These are phyloP conservation scores for Dicorynia guianensis DNA, from an alignment of 306 rosid genomes.

Conservation along the genomic window DNA sequence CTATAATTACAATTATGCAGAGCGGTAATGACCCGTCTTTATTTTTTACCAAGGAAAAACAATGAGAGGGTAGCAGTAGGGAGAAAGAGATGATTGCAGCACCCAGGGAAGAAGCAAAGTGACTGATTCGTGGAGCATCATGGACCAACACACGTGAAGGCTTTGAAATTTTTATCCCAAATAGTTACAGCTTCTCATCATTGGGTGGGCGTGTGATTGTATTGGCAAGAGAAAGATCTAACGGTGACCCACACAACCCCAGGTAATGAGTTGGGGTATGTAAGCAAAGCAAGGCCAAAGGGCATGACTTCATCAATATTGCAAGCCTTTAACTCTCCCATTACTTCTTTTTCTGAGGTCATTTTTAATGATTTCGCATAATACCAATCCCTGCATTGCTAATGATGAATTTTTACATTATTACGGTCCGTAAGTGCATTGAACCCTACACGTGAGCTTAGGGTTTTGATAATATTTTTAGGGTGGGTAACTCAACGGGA, in stretches of 20 bases:
- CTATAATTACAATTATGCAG: constrained; percentile 81
- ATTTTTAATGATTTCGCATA: constrained; percentile 73
- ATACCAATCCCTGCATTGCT: constrained; percentile 69
- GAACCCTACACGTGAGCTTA: constrained; percentile 94
- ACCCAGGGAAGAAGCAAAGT: constrained; percentile 20
- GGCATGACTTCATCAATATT: constrained; percentile 48
- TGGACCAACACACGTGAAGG: constrained; percentile 61
- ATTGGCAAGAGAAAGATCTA: constrained; percentile 15
- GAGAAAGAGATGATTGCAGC: constrained; percentile 47
- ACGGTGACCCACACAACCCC: constrained; percentile 36
- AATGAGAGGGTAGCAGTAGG: background rate
- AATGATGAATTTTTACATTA: constrained; percentile 84
- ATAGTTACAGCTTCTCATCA: constrained; percentile 27
- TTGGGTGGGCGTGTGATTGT: constrained; percentile 38
- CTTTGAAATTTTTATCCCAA: constrained; percentile 47
- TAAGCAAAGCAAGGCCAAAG: background rate
- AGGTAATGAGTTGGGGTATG: constrained; percentile 3
- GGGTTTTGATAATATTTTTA: constrained; percentile 47
- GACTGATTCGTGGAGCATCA: constrained; percentile 46
- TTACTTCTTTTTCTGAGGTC: constrained; percentile 47
- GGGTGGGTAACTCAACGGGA: constrained; percentile 57
- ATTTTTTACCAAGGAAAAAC: constrained; percentile 40
- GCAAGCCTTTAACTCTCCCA: constrained; percentile 31
- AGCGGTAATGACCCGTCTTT: constrained; percentile 50
- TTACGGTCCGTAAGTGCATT: constrained; percentile 87